phyloP scores from a whole-genome alignment of 148 eudicot species.

The Drosera capensis region DNA sequence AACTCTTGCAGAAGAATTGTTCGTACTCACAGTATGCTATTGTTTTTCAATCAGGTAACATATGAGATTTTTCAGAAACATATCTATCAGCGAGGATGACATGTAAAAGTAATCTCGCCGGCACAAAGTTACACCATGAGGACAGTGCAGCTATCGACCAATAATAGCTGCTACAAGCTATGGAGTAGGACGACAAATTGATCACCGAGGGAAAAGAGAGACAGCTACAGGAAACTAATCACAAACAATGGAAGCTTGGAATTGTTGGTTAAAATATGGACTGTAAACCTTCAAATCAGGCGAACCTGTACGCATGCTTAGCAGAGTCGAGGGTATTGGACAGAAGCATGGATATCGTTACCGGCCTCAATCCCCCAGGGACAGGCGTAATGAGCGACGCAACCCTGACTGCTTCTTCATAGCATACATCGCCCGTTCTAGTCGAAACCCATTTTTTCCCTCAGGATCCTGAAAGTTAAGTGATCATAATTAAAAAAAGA shows the following conservation, averaged over 20 bases:
- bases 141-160: too few relatives aligned
- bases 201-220: too few relatives aligned
- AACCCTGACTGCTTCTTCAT: slow-evolving; percentile 33
- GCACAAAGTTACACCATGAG: too few relatives aligned
- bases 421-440: slow-evolving; percentile 48
- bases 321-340: slow-evolving; percentile 35
- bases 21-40: too few relatives aligned
- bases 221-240: too few relatives aligned
- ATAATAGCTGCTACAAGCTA: too few relatives aligned
- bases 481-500: neutral
- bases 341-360: slow-evolving; percentile 46
- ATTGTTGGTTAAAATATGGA: neutral
- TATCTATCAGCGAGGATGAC: too few relatives aligned
- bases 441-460: slow-evolving; percentile 16
- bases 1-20: too few relatives aligned
- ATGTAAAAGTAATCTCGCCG: too few relatives aligned
- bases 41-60: too few relatives aligned
- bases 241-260: neutral
- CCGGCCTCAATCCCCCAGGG: slow-evolving; percentile 50
- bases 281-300: slow-evolving; percentile 7
- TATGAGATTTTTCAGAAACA: too few relatives aligned
- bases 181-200: too few relatives aligned
- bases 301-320: slow-evolving; percentile 23
- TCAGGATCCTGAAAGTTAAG: slow-evolving; percentile 21
- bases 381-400: slow-evolving; percentile 48